Percentiles rank a stretch among this genome's conserved stretches.
Evolutionary conservation across 306 rosid genomes (phyloP).

Genomic region (Glycine latifolia): DNA sequence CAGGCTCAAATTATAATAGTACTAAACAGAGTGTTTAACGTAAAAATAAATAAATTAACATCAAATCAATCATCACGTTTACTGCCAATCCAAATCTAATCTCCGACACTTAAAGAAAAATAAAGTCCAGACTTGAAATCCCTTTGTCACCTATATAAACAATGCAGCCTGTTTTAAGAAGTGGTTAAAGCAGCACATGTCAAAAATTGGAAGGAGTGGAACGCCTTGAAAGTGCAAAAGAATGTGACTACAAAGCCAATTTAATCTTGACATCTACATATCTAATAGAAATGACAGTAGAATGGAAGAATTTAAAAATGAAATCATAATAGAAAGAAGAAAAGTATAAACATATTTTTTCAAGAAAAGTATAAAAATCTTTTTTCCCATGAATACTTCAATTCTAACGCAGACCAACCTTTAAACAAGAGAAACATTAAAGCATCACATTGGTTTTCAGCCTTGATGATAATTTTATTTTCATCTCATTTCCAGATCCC

Average conservation of each 20-base stretch:
- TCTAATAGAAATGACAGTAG: not conserved
- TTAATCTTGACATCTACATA: not conserved
- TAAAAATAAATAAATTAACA: slow-evolving; percentile 11
- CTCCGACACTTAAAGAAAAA: not conserved
- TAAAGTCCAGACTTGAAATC: not conserved
- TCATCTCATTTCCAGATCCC: slow-evolving; percentile 1
- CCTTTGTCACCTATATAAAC: not conserved
- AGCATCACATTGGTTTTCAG: slow-evolving; percentile 1
- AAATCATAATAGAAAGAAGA: slow-evolving; percentile 33
- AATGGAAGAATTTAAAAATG: slow-evolving; percentile 23
- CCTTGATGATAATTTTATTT: slow-evolving; percentile 2
- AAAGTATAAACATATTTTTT: not conserved
- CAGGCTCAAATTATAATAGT: slow-evolving; percentile 28
- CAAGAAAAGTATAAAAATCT: not conserved
- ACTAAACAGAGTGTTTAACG: slow-evolving; percentile 11
- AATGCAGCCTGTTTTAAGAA: not conserved
- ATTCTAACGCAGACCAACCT: slow-evolving; percentile 12
- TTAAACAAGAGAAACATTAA: not conserved
- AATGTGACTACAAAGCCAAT: not conserved
- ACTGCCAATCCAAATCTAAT: slow-evolving; percentile 14
- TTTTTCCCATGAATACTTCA: not conserved
- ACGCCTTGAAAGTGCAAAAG: not conserved
- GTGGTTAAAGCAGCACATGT: slow-evolving; percentile 16
- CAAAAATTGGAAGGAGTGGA: not conserved
- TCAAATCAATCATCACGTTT: slow-evolving; percentile 16